These are phyloP conservation scores for Aleurites moluccanus DNA, from an alignment of 441 rosid genomes.

Conservation along the genomic window DNA sequence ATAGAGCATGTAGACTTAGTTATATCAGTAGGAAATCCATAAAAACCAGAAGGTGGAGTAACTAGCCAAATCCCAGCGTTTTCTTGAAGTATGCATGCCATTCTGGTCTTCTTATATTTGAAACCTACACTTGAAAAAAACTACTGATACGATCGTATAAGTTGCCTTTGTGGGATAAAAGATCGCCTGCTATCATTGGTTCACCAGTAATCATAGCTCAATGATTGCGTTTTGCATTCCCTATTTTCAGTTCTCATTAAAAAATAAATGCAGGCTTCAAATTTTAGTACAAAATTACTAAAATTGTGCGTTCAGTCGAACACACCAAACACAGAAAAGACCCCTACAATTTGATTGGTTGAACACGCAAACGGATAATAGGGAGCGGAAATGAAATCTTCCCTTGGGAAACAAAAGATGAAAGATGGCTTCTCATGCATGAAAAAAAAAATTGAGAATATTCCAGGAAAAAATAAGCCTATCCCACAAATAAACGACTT, in stretches of 20 bases:
- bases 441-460: not conserved
- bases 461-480: not conserved
- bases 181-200: no score
- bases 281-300: not conserved
- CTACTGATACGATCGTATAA: no score
- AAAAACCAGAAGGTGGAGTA: no score
- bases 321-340: not conserved
- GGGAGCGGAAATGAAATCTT: not conserved
- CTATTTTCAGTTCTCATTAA: not conserved
- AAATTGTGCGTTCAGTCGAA: not conserved
- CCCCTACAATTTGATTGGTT: not conserved
- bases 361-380: not conserved
- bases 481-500: not conserved
- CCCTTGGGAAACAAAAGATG: no score
- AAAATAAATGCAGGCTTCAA: not conserved
- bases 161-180: no score
- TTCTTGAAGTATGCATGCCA: no score
- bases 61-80: no score
- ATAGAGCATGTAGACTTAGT: no score
- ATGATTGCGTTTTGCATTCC: not conserved
- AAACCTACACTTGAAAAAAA: no score
- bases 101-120: no score
- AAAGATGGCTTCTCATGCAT: not conserved
- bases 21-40: no score
- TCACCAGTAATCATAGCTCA: no score